These are phyloP conservation scores for Syzygium grande DNA, from an alignment of 345 rosid genomes.

Conservation along the genomic window DNA sequence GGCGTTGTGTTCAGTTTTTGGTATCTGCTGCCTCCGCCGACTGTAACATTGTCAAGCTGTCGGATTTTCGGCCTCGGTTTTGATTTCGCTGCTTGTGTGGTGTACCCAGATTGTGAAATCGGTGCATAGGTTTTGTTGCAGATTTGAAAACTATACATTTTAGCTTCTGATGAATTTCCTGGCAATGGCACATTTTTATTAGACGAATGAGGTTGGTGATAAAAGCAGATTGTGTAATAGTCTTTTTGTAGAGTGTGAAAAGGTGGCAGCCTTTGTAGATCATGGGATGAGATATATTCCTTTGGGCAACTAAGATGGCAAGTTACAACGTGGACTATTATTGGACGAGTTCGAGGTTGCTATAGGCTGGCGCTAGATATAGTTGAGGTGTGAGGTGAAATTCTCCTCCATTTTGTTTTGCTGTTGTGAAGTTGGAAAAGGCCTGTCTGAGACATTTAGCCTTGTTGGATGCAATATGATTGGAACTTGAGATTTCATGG, in stretches of 20 bases:
- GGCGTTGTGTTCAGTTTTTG: background rate
- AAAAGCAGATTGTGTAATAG: background rate
- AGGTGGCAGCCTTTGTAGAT: background rate
- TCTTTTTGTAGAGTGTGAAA: background rate
- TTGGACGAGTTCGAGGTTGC: background rate
- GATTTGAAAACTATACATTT: background rate
- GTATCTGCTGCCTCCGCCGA: background rate
- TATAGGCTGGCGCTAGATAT: background rate
- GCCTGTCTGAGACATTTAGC: background rate
- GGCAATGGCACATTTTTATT: background rate
- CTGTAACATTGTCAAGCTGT: background rate
- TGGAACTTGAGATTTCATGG: background rate
- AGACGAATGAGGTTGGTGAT: background rate
- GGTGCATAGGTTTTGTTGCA: background rate
- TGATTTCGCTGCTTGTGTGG: background rate
- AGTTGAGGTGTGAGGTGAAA: background rate
- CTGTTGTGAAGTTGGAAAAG: background rate
- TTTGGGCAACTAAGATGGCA: background rate
- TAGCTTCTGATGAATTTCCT: background rate
- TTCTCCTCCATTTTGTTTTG: background rate
- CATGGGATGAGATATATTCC: background rate
- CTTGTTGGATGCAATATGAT: background rate
- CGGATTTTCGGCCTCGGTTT: background rate
- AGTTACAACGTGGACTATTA: background rate
- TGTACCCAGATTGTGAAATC: background rate